A percentile compares a stretch with the other conserved stretches of the same genome.
Conservation (phyloP, 2,329 filamentous ascomycete genomes). For the Cladophialophora immunda region DNA sequence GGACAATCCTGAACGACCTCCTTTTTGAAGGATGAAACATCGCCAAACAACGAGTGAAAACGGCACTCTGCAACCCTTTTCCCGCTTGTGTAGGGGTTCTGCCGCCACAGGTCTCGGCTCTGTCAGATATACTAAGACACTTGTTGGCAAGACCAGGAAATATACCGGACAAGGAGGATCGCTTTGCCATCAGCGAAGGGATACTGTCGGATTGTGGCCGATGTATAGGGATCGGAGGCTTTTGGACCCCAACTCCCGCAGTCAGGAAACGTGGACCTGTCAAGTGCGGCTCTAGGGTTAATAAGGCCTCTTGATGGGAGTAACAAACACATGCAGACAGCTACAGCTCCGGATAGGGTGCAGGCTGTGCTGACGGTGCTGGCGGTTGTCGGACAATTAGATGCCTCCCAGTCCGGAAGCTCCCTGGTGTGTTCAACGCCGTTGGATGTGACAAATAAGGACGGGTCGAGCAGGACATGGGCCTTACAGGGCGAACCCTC, state of each 20-base stretch:
- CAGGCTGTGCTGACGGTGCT: constrained; percentile 12
- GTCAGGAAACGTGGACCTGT: neutral
- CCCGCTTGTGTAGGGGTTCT: neutral
- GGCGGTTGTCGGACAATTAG: neutral
- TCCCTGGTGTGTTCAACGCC: neutral
- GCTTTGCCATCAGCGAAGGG: neutral
- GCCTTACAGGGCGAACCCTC: constrained; percentile 4
- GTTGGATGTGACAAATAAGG: constrained; percentile 9
- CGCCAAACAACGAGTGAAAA: neutral
- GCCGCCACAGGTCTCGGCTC: neutral
- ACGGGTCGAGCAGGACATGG: constrained; percentile 1
- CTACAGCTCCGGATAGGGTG: neutral
- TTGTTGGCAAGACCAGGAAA: neutral
- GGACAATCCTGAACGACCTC: neutral
- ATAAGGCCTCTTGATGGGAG: neutral
- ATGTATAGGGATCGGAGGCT: neutral
- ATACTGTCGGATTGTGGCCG: neutral
- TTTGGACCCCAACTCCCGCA: constrained; percentile 3
- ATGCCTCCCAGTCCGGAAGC: neutral
- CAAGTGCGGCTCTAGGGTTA: neutral
- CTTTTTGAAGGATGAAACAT: constrained; percentile 11
- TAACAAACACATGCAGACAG: neutral
- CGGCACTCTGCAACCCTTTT: neutral
- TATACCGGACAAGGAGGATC: neutral
- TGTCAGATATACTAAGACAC: neutral